These are phyloP conservation scores for Arthrobotrys conoides DNA, from an alignment of 2,329 filamentous ascomycete species.

Conservation along the genomic window DNA sequence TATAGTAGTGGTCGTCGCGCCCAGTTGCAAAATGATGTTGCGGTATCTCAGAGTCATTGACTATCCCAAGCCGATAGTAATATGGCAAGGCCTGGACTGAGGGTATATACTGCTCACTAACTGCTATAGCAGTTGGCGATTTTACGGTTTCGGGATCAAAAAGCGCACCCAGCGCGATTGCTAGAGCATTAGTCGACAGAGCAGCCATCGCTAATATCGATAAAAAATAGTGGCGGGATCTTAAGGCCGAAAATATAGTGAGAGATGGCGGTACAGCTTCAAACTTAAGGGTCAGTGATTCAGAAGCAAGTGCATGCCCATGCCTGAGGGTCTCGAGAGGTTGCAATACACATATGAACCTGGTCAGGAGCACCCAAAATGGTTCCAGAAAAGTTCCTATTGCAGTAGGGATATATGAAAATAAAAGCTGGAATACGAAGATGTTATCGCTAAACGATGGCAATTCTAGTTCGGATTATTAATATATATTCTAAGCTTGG, in stretches of 20 bases:
- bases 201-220: conserved; percentile 70
- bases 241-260: conserved; percentile 69
- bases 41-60: conserved; percentile 59
- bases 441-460: conserved; percentile 66
- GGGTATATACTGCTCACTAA: conserved; percentile 29
- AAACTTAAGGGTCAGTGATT: conserved; percentile 70
- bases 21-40: conserved; percentile 58
- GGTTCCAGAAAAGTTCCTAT: conserved; percentile 74
- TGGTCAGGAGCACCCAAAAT: conserved; percentile 72
- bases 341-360: conserved; percentile 71
- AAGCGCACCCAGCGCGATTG: conserved; percentile 71
- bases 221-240: conserved; percentile 69
- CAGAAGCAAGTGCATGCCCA: conserved; percentile 66
- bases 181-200: conserved; percentile 71
- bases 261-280: conserved; percentile 73
- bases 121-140: conserved; percentile 65
- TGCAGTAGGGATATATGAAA: conserved; percentile 72
- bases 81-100: conserved; percentile 19
- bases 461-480: conserved; percentile 64
- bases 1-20: conserved; percentile 67
- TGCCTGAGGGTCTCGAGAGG: conserved; percentile 71
- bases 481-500: no score
- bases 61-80: neutral
- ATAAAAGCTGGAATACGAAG: conserved; percentile 67
- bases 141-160: conserved; percentile 66